phyloP scores from a whole-genome alignment of 108 stramenopile genomes.

The Pelagomonas calceolata region DNA sequence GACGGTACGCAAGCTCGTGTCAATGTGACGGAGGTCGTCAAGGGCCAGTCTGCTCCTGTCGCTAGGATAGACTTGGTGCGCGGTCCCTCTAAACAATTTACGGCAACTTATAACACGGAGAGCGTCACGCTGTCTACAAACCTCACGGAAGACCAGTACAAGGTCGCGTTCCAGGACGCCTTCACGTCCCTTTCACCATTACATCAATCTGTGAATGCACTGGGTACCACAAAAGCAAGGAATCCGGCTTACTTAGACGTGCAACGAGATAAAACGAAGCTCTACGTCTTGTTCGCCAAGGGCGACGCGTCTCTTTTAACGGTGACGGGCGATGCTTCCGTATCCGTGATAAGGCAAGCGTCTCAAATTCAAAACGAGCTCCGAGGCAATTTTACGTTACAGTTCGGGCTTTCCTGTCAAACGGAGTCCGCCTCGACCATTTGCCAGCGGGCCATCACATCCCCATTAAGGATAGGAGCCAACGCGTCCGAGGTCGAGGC shows the following conservation, averaged over 20 bases:
- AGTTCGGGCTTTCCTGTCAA: slow-evolving; percentile 14
- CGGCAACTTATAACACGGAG: background rate
- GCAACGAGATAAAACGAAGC: background rate
- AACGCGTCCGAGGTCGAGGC: slow-evolving; percentile 28
- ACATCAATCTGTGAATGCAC: no score
- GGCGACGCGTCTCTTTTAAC: no score
- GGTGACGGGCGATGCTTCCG: background rate
- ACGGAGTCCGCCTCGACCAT: background rate
- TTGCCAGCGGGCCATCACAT: slow-evolving; percentile 17
- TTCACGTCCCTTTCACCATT: slow-evolving; percentile 21
- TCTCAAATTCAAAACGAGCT: background rate
- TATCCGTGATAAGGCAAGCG: background rate
- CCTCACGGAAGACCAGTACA: background rate
- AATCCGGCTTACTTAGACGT: slow-evolving; percentile 14
- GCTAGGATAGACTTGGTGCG: slow-evolving; percentile 13
- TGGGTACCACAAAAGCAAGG: no score
- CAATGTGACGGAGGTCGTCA: slow-evolving; percentile 19
- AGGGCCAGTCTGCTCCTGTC: slow-evolving; percentile 20
- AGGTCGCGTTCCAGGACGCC: slow-evolving; percentile 9
- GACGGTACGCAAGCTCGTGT: slow-evolving; percentile 29
- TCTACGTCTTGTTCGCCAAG: slow-evolving; percentile 6
- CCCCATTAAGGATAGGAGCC: slow-evolving; percentile 13
- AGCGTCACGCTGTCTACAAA: no score
- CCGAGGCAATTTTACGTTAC: slow-evolving; percentile 22
- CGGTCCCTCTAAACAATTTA: no score